phyloP scores from a whole-genome alignment of 2,329 filamentous ascomycete genomes.

The Penicillium sp. region DNA sequence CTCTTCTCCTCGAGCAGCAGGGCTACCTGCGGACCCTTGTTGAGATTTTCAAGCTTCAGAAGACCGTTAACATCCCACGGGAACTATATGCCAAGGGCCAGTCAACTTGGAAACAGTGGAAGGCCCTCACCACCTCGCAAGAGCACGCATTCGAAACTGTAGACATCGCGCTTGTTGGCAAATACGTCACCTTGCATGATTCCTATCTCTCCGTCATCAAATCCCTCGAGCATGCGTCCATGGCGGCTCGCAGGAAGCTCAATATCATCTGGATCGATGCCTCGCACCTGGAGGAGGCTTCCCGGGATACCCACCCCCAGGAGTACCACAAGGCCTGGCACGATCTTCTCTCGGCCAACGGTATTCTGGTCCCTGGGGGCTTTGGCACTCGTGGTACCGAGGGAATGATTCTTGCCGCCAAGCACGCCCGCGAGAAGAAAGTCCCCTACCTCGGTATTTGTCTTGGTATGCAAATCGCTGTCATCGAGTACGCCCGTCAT shows the following conservation, averaged over 20 bases:
- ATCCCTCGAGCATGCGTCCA: constrained; percentile 50
- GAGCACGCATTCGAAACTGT: constrained; percentile 71
- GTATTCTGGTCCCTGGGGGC: constrained; percentile 66
- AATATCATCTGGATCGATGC: constrained; percentile 80
- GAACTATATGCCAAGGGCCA: constrained; percentile 65
- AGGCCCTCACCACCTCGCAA: constrained; percentile 68
- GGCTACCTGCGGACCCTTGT: constrained; percentile 71
- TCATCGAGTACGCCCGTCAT: constrained; percentile 84
- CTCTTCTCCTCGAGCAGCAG: constrained; percentile 85
- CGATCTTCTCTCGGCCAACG: constrained; percentile 68
- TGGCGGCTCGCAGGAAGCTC: constrained; percentile 23
- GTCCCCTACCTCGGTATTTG: constrained; percentile 88
- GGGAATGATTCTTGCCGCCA: constrained; percentile 87
- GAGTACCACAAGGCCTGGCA: constrained; percentile 88
- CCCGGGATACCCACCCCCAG: constrained; percentile 65
- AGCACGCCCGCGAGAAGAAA: constrained; percentile 81
- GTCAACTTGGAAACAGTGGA: constrained; percentile 79
- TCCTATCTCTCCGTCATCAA: constrained; percentile 85
- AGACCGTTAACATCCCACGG: constrained; percentile 45
- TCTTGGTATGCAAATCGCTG: constrained; percentile 89
- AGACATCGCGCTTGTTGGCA: constrained; percentile 85
- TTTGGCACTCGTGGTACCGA: constrained; percentile 83
- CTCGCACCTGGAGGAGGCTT: constrained; percentile 75
- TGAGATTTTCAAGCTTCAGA: constrained; percentile 63
- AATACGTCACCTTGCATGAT: constrained; percentile 84